Percentiles rank a stretch among this genome's conserved stretches.
phyloP scores from a whole-genome alignment of 257 asterid species.

The Rauvolfia tetraphylla region DNA sequence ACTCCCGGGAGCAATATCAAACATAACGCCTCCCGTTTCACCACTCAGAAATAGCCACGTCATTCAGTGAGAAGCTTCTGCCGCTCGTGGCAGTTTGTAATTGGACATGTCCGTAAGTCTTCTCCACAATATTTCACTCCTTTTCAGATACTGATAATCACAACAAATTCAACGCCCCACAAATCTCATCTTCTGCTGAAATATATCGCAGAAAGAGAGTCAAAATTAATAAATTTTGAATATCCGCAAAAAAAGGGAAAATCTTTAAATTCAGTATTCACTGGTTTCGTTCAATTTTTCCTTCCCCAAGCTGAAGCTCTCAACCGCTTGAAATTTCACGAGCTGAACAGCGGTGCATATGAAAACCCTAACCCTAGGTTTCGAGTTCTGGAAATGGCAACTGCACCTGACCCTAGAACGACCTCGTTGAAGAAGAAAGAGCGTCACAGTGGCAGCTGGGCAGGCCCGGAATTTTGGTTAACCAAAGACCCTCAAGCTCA shows the following conservation, averaged over 20 bases:
- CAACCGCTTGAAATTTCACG: not conserved
- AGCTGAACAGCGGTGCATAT: conserved; percentile 9
- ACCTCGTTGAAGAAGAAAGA: conserved; percentile 31
- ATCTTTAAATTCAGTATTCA: not conserved
- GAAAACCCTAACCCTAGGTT: conserved; percentile 43
- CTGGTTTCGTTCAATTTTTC: not conserved
- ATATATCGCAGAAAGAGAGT: not conserved
- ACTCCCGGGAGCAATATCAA: no score
- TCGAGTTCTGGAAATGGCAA: conserved; percentile 33
- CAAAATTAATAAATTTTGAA: not conserved
- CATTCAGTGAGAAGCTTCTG: no score
- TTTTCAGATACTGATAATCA: not conserved
- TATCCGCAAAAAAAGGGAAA: not conserved
- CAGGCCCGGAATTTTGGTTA: conserved; percentile 49
- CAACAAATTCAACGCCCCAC: conserved; percentile 29
- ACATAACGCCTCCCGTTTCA: no score
- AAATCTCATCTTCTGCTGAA: conserved; percentile 26
- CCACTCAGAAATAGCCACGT: conserved; percentile 6
- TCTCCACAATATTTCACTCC: not conserved
- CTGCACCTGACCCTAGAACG: conserved; percentile 39
- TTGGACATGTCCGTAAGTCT: not conserved
- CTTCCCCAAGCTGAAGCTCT: not conserved
- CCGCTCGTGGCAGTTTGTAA: not conserved
- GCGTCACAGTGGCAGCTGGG: conserved; percentile 41
- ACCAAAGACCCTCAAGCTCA: conserved; percentile 39